These are phyloP conservation scores for Globisporangium perplexum DNA, from an alignment of 352 stramenopile genomes.

Conservation along the genomic window DNA sequence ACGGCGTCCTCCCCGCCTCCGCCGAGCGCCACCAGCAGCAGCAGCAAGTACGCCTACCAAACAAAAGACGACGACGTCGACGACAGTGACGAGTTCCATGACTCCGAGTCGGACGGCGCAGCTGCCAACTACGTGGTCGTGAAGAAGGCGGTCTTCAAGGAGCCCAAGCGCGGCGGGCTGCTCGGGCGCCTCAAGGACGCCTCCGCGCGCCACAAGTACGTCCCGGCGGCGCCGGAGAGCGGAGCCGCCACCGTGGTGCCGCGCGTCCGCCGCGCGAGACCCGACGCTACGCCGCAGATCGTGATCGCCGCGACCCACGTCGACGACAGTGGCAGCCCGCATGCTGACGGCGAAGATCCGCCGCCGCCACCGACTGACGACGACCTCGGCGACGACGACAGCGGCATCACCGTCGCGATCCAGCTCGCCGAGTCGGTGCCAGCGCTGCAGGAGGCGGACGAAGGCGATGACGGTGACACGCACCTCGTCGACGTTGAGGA, in stretches of 20 bases:
- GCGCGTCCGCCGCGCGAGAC: background rate
- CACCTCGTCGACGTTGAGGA: slow-evolving; percentile 10
- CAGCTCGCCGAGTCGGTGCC: background rate
- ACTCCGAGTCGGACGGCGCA: slow-evolving; percentile 12
- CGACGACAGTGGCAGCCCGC: background rate
- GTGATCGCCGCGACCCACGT: slow-evolving; percentile 4
- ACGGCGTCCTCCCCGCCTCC: background rate
- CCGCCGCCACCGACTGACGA: background rate
- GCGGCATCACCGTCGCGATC: slow-evolving; percentile 50
- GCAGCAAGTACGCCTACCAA: slow-evolving; percentile 2
- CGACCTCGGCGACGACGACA: slow-evolving; percentile 21
- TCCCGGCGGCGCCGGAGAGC: background rate
- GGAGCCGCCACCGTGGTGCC: background rate
- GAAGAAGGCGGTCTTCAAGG: slow-evolving; percentile 68
- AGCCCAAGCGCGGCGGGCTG: slow-evolving; percentile 23
- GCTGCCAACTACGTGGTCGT: slow-evolving; percentile 30
- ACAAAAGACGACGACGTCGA: background rate
- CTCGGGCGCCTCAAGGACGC: slow-evolving; percentile 26
- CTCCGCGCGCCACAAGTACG: slow-evolving; percentile 22
- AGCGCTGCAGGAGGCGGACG: background rate
- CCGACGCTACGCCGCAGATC: slow-evolving; percentile 7
- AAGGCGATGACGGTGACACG: background rate
- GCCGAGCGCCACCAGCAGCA: background rate
- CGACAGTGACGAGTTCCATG: slow-evolving; percentile 16
- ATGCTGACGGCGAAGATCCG: background rate